phyloP scores from a whole-genome alignment of 2,329 filamentous ascomycete species.

The Diaporthe batatas region DNA sequence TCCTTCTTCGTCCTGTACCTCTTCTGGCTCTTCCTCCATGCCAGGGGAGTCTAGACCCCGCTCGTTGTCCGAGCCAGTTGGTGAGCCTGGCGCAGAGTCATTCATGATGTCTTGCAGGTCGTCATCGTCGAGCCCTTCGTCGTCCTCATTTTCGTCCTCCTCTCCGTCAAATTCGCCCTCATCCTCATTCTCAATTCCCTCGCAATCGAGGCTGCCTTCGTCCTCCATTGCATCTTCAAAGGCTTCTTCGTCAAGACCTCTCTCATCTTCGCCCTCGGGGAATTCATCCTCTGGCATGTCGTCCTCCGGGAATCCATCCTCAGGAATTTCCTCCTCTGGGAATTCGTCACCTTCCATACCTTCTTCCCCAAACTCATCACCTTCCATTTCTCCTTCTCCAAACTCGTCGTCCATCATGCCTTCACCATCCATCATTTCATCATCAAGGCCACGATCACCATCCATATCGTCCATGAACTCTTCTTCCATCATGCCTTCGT shows the following conservation, averaged over 20 bases:
- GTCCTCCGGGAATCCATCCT: neutral
- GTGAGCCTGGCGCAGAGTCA: constrained; percentile 26
- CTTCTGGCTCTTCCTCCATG: neutral
- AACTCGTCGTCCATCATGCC: neutral
- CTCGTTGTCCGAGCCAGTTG: constrained; percentile 26
- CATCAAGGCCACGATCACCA: neutral
- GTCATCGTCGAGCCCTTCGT: constrained; percentile 10
- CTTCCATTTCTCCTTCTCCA: constrained; percentile 5
- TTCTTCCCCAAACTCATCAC: neutral
- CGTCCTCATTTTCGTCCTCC: neutral
- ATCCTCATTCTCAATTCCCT: neutral
- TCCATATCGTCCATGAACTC: constrained; percentile 1
- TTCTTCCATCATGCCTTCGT: neutral
- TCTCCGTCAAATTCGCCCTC: neutral
- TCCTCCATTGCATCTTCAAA: neutral
- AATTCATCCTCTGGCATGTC: neutral
- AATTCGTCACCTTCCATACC: neutral
- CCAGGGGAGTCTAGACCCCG: constrained; percentile 15
- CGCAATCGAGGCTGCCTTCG: neutral
- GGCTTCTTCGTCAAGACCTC: neutral
- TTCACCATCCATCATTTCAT: neutral
- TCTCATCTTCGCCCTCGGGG: neutral
- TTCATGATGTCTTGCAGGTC: constrained; percentile 7
- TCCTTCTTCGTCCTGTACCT: neutral
- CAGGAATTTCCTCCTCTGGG: neutral